Evolutionary conservation across 768 basidiomycete genomes (phyloP).

Genomic region (Suillus subalutaceus): DNA sequence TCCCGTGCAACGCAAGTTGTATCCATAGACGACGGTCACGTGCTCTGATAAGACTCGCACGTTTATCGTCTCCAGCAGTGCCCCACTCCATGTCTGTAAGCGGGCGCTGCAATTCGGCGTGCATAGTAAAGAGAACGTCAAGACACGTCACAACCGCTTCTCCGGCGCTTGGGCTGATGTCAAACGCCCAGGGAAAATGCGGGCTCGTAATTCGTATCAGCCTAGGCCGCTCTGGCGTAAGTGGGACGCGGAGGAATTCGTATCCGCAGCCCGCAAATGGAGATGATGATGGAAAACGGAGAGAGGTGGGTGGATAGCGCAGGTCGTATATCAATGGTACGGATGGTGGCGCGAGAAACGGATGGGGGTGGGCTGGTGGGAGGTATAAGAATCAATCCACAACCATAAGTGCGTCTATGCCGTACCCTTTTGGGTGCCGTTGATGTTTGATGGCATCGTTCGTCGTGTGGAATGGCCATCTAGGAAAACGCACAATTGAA

Average conservation of each 20-base stretch:
- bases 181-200: conserved; percentile 14
- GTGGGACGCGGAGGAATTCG: conserved; percentile 4
- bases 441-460: neutral
- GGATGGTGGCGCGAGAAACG: neutral
- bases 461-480: neutral
- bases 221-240: neutral
- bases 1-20: neutral
- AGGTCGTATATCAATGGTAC: conserved; percentile 10
- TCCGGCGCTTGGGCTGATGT: neutral
- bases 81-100: conserved; percentile 12
- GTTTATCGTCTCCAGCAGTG: neutral
- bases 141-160: conserved; percentile 8
- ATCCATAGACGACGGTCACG: conserved; percentile 5
- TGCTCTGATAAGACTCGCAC: conserved; percentile 7
- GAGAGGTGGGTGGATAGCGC: neutral
- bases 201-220: conserved; percentile 10
- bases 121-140: conserved; percentile 1
- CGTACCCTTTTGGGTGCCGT: neutral
- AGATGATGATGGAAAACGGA: conserved; percentile 9
- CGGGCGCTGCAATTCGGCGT: conserved; percentile 9
- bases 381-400: neutral
- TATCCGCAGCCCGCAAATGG: neutral
- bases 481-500: neutral
- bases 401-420: neutral
- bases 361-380: neutral